These are phyloP conservation scores for Discostella pseudostelligera DNA, from an alignment of 108 stramenopile species.

Conservation along the genomic window DNA sequence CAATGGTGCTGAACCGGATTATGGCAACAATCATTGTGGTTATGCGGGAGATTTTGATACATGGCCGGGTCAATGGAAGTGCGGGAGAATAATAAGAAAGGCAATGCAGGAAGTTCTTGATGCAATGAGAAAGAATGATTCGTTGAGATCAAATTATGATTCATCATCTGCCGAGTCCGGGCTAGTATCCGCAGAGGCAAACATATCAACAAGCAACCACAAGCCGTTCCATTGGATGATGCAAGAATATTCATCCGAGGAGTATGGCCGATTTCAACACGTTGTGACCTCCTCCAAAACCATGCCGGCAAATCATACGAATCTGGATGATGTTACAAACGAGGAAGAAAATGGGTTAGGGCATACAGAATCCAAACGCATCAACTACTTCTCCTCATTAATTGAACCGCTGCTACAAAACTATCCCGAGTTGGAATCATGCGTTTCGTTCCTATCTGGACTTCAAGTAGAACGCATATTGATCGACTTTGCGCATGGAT, in stretches of 20 bases:
- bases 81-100: conserved; percentile 4
- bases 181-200: no score
- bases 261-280: no score
- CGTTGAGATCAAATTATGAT: no score
- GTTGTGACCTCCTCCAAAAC: no score
- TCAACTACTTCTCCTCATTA: conserved; percentile 66
- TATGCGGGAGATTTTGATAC: conserved; percentile 41
- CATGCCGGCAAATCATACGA: background rate
- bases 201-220: no score
- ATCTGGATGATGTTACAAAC: background rate
- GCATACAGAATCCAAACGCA: conserved; percentile 19
- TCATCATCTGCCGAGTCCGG: no score
- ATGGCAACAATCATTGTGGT: background rate
- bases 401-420: conserved; percentile 53
- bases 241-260: no score
- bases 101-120: conserved; percentile 18
- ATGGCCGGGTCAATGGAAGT: conserved; percentile 66
- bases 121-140: no score
- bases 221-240: no score
- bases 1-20: background rate
- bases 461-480: conserved; percentile 61
- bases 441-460: conserved; percentile 46
- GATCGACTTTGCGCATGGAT: conserved; percentile 43
- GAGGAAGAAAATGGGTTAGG: background rate
- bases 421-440: conserved; percentile 39